Conservation (phyloP, 257 asterid genomes). For the Primulina huaijiensis region DNA sequence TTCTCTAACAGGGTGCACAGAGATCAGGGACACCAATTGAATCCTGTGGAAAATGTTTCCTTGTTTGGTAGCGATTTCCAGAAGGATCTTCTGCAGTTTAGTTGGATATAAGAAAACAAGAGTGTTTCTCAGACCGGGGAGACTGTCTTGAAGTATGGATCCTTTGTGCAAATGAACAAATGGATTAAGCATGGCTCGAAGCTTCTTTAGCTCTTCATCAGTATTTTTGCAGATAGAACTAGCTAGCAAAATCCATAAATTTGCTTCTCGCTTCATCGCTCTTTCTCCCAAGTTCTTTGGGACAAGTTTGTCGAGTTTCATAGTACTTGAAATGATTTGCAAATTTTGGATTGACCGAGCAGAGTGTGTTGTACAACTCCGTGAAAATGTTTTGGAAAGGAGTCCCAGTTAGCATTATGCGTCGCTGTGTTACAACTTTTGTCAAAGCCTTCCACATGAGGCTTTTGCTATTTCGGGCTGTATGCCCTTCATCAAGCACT, state of each 20-base stretch:
- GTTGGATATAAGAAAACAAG: conserved; percentile 56
- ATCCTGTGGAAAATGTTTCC: conserved; percentile 20
- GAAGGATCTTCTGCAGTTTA: conserved; percentile 35
- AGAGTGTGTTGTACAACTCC: conserved; percentile 65
- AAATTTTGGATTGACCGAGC: conserved; percentile 57
- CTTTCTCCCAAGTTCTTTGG: conserved; percentile 1
- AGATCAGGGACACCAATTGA: conserved; percentile 43
- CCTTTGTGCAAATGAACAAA: conserved; percentile 66
- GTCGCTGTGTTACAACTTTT: conserved; percentile 46
- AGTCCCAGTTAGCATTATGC: conserved; percentile 75
- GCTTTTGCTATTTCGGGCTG: conserved; percentile 65
- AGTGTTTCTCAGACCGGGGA: conserved; percentile 59
- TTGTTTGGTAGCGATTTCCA: conserved; percentile 26
- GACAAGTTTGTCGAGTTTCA: neutral
- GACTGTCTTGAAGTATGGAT: conserved; percentile 45
- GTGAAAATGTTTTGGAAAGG: conserved; percentile 74
- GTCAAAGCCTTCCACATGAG: conserved; percentile 52
- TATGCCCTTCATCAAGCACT: conserved; percentile 87
- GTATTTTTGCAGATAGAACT: conserved; percentile 31
- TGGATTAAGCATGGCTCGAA: conserved; percentile 51
- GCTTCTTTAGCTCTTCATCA: conserved; percentile 30
- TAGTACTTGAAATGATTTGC: conserved; percentile 17
- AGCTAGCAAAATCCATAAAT: conserved; percentile 39
- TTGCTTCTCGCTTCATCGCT: conserved; percentile 17
- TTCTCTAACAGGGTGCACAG: conserved; percentile 53